These are phyloP conservation scores for Cadophora malorum DNA, from an alignment of 2,329 filamentous ascomycete species.

Conservation along the genomic window DNA sequence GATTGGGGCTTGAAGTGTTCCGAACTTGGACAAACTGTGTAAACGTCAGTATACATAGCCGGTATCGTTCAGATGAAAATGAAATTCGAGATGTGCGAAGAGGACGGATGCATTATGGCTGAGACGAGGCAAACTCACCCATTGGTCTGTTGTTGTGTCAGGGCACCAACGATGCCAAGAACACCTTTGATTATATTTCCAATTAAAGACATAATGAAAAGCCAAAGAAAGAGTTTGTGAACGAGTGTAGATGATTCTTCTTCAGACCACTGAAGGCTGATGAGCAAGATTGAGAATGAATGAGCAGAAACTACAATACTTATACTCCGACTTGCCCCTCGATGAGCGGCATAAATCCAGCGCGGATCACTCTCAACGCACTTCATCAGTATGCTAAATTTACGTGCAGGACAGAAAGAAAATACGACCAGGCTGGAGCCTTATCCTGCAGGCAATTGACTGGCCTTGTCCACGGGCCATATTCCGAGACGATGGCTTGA, in stretches of 20 bases:
- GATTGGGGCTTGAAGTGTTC: slow-evolving; percentile 39
- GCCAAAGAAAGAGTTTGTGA: background rate
- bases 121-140: slow-evolving; percentile 31
- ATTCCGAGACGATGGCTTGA: background rate
- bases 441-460: background rate
- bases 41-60: slow-evolving; percentile 13
- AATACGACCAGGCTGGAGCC: background rate
- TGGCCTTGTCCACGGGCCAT: slow-evolving; percentile 11
- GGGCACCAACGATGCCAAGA: slow-evolving; percentile 28
- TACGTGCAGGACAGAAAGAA: background rate
- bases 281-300: slow-evolving; percentile 31
- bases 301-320: slow-evolving; percentile 27
- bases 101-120: background rate
- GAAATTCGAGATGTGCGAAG: background rate
- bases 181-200: slow-evolving; percentile 28
- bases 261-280: slow-evolving; percentile 22
- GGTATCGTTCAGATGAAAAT: slow-evolving; percentile 1
- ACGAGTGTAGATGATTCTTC: slow-evolving; percentile 1
- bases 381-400: slow-evolving; percentile 1
- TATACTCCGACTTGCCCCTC: slow-evolving; percentile 17
- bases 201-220: slow-evolving; percentile 32
- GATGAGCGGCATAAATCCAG: background rate
- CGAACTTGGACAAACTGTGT: slow-evolving; percentile 25
- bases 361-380: background rate
- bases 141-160: slow-evolving; percentile 39